phyloP scores from a whole-genome alignment of 2,329 filamentous ascomycete species.

The Rugonectria rugulosa region DNA sequence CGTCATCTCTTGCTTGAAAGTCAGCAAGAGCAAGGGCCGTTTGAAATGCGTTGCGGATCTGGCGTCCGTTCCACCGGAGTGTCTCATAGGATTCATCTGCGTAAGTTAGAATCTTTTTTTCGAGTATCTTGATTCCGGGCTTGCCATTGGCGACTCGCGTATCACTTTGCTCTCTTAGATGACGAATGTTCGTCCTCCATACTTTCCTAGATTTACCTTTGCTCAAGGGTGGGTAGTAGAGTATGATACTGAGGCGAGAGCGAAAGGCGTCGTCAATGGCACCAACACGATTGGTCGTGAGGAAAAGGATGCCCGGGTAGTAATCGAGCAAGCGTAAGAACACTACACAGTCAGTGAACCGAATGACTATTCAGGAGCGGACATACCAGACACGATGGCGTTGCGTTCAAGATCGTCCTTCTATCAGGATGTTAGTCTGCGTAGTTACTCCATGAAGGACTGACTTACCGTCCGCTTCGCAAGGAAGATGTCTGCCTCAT shows the following conservation, averaged over 20 bases:
- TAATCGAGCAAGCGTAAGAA: conserved; percentile 51
- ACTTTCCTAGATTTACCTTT: conserved; percentile 29
- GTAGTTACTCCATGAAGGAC: background rate
- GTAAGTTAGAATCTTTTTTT: conserved; percentile 25
- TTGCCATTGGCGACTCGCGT: conserved; percentile 14
- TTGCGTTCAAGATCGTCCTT: background rate
- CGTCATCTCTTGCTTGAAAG: conserved; percentile 38
- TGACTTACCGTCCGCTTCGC: background rate
- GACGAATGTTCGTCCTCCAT: conserved; percentile 38
- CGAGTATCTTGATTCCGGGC: conserved; percentile 28
- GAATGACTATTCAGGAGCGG: background rate
- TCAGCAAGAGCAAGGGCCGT: conserved; percentile 45
- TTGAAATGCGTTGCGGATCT: conserved; percentile 44
- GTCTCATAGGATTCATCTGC: conserved; percentile 7
- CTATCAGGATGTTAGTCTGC: background rate
- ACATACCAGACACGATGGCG: background rate
- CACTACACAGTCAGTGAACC: conserved; percentile 31
- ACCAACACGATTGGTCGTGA: conserved; percentile 55
- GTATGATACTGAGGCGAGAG: conserved; percentile 47
- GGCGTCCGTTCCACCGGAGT: conserved; percentile 43
- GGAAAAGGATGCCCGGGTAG: conserved; percentile 50
- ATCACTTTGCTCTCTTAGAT: conserved; percentile 20
- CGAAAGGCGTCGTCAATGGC: conserved; percentile 52
- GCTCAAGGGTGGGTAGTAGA: conserved; percentile 46
- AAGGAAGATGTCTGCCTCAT: background rate